These are phyloP conservation scores for Colletotrichum musicola DNA, from an alignment of 2,329 filamentous ascomycete species.

Conservation along the genomic window DNA sequence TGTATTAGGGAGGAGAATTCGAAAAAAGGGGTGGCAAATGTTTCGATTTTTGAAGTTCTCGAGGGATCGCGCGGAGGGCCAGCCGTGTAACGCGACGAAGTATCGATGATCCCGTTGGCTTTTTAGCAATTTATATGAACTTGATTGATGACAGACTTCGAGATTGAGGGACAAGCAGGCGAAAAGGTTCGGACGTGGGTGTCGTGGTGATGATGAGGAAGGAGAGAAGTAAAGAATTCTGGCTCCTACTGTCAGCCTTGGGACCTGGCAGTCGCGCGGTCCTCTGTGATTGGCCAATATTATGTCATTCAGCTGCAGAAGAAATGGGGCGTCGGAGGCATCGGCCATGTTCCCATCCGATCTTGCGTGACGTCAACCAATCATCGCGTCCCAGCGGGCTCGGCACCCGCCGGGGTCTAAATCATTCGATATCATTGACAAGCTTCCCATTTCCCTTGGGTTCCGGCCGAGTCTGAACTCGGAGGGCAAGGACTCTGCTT, in stretches of 20 bases:
- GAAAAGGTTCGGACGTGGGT: neutral
- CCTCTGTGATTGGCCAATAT: slow-evolving; percentile 38
- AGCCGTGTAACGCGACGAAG: slow-evolving; percentile 7
- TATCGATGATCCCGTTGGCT: neutral
- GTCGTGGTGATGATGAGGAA: slow-evolving; percentile 10
- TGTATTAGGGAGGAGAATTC: slow-evolving; percentile 42
- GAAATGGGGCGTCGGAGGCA: slow-evolving; percentile 20
- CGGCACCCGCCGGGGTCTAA: slow-evolving; percentile 20
- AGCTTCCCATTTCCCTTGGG: slow-evolving; percentile 8
- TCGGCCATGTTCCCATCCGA: slow-evolving; percentile 31
- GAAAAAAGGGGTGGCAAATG: slow-evolving; percentile 2
- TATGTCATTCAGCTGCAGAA: slow-evolving; percentile 38
- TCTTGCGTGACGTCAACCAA: slow-evolving; percentile 26
- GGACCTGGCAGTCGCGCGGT: slow-evolving; percentile 18
- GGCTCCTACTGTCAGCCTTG: slow-evolving; percentile 36
- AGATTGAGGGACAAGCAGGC: neutral
- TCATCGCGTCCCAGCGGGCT: slow-evolving; percentile 3
- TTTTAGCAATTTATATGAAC: neutral
- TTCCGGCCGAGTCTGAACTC: slow-evolving; percentile 22
- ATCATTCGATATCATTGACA: slow-evolving; percentile 39
- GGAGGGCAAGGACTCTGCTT: neutral
- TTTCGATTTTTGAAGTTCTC: neutral
- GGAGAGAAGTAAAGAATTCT: slow-evolving; percentile 19
- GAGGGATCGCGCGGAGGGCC: slow-evolving; percentile 1
- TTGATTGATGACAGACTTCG: neutral